phyloP scores from a whole-genome alignment of 495 filamentous ascomycete genomes.

The Aspergillus ostianus region DNA sequence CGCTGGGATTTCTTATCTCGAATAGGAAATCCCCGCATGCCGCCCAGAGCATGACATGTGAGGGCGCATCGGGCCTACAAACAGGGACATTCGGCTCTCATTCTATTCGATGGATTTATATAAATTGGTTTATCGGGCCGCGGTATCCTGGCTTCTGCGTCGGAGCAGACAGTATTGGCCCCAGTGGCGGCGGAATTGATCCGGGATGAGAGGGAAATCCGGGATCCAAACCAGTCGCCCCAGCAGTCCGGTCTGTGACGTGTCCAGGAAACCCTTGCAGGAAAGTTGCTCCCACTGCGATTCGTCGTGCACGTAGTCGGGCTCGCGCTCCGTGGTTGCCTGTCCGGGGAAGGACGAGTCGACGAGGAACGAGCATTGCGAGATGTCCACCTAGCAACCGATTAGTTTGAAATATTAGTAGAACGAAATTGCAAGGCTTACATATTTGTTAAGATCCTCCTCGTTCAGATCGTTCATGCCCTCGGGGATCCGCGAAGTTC shows the following conservation, averaged over 20 bases:
- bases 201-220: slow-evolving; percentile 65
- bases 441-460: slow-evolving; percentile 87
- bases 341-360: slow-evolving; percentile 76
- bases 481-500: slow-evolving; percentile 72
- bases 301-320: slow-evolving; percentile 67
- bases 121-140: no score
- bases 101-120: no score
- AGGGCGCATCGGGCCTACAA: neutral
- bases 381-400: slow-evolving; percentile 58
- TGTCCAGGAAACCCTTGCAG: slow-evolving; percentile 80
- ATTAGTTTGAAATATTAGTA: slow-evolving; percentile 9
- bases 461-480: slow-evolving; percentile 94
- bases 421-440: slow-evolving; percentile 32
- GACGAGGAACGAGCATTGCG: slow-evolving; percentile 77
- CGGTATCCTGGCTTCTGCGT: slow-evolving; percentile 29
- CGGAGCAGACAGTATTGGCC: slow-evolving; percentile 78
- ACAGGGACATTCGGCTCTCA: neutral
- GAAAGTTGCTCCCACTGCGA: slow-evolving; percentile 70
- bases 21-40: neutral
- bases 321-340: slow-evolving; percentile 59
- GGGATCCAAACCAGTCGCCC: slow-evolving; percentile 87
- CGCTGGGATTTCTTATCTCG: neutral
- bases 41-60: neutral
- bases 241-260: slow-evolving; percentile 65
- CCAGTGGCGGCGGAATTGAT: slow-evolving; percentile 69